A percentile compares a stretch with the other conserved stretches of the same genome.
Conservation (phyloP, 164 flowering plant species). For the Vitis riparia region DNA sequence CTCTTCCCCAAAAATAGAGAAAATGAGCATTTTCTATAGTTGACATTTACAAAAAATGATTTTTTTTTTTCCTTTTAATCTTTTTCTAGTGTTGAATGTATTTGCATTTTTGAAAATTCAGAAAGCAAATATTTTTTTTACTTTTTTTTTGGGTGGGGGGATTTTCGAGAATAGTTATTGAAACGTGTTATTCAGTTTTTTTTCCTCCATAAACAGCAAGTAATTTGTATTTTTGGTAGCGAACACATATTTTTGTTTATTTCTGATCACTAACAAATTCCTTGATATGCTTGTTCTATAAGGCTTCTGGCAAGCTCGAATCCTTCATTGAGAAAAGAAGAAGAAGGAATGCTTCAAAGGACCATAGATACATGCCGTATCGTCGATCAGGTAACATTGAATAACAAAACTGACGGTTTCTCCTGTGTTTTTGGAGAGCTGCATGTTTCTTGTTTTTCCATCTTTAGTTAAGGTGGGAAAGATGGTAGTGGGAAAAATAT, state of each 20-base stretch:
- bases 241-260: not conserved
- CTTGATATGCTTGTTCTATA: slow-evolving; percentile 8
- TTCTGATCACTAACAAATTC: not conserved
- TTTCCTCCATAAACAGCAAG: too few relatives aligned
- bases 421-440: not conserved
- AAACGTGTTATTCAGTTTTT: too few relatives aligned
- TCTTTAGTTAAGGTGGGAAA: not conserved
- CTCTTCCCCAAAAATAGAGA: too few relatives aligned
- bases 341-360: slow-evolving; percentile 86
- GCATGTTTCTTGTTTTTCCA: not conserved
- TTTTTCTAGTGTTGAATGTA: too few relatives aligned
- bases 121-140: too few relatives aligned
- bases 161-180: too few relatives aligned
- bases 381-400: slow-evolving; percentile 43
- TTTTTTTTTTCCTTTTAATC: too few relatives aligned
- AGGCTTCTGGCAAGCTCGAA: slow-evolving; percentile 87
- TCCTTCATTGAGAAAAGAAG: slow-evolving; percentile 73
- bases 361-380: slow-evolving; percentile 79
- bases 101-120: too few relatives aligned
- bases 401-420: slow-evolving; percentile 9
- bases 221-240: too few relatives aligned
- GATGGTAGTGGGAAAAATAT: not conserved
- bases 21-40: too few relatives aligned
- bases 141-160: too few relatives aligned
- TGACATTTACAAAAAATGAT: too few relatives aligned